Percentiles rank a stretch among this genome's conserved stretches.
These are phyloP conservation scores for Diutina scorzettiae DNA, from an alignment of 1,139 yeast species.

Conservation along the genomic window DNA sequence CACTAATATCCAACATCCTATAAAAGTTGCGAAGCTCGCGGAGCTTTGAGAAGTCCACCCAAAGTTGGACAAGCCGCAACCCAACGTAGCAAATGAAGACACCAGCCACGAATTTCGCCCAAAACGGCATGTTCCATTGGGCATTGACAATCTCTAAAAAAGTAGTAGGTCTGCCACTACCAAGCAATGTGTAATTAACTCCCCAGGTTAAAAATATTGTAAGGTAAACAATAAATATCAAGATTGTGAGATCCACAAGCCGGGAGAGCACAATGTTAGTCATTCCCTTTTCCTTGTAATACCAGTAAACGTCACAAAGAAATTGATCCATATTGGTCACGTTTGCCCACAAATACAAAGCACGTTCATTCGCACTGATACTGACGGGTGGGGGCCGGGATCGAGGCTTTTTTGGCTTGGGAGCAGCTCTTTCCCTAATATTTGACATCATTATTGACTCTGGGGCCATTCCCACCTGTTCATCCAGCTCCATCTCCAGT, in stretches of 20 bases:
- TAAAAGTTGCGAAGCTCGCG: slow-evolving; percentile 57
- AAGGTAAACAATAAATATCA: slow-evolving; percentile 67
- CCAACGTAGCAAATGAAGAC: slow-evolving; percentile 47
- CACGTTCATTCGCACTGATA: slow-evolving; percentile 43
- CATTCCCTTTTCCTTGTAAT: slow-evolving; percentile 78
- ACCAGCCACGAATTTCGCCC: slow-evolving; percentile 48
- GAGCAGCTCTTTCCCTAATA: background rate
- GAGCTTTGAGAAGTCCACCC: slow-evolving; percentile 38
- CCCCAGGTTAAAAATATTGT: slow-evolving; percentile 79
- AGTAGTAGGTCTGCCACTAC: slow-evolving; percentile 12
- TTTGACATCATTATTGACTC: background rate
- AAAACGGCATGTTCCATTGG: slow-evolving; percentile 32
- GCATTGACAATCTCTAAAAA: slow-evolving; percentile 24
- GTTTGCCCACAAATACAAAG: slow-evolving; percentile 93
- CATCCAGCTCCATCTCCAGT: background rate
- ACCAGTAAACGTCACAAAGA: slow-evolving; percentile 68
- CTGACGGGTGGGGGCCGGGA: background rate
- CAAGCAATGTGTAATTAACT: slow-evolving; percentile 44
- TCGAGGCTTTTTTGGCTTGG: background rate
- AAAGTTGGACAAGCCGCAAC: slow-evolving; percentile 50
- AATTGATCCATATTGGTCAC: slow-evolving; percentile 84
- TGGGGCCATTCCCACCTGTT: background rate
- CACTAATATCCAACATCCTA: slow-evolving; percentile 57
- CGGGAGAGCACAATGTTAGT: slow-evolving; percentile 60
- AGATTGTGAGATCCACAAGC: slow-evolving; percentile 53